A percentile compares a stretch with the other conserved stretches of the same genome.
phyloP scores from a whole-genome alignment of 768 basidiomycete genomes.

The Gyrodon lividus region DNA sequence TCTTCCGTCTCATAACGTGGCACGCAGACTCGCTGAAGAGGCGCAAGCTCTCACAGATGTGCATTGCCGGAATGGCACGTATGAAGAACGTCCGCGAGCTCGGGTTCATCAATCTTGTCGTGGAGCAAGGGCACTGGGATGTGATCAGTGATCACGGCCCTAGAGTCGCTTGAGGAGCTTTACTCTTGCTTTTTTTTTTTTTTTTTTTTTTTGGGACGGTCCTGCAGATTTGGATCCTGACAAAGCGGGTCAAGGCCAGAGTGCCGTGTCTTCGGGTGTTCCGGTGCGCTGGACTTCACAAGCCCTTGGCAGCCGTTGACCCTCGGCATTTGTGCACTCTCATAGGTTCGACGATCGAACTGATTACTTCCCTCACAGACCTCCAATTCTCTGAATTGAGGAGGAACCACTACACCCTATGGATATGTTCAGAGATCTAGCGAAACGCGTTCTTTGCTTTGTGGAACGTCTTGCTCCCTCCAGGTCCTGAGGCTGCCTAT shows the following conservation, averaged over 20 bases:
- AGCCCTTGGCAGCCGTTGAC: not conserved
- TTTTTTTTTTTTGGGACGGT: slow-evolving; percentile 3
- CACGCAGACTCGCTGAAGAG: too few relatives aligned
- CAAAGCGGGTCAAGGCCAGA: slow-evolving; percentile 1
- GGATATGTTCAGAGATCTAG: too few relatives aligned
- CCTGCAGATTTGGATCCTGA: not conserved
- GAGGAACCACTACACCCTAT: too few relatives aligned
- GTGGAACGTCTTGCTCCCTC: too few relatives aligned
- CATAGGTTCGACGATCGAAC: not conserved
- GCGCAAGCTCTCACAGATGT: not conserved
- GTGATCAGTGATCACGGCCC: slow-evolving; percentile 11
- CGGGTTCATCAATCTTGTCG: slow-evolving; percentile 6
- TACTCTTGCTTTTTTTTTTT: slow-evolving; percentile 11
- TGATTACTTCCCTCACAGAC: slow-evolving; percentile 2
- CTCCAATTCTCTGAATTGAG: too few relatives aligned
- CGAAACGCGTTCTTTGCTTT: not conserved
- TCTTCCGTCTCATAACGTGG: slow-evolving; percentile 16
- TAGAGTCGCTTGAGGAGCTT: slow-evolving; percentile 16
- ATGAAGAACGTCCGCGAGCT: slow-evolving; percentile 21
- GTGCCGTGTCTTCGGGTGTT: slow-evolving; percentile 5
- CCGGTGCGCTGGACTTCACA: not conserved
- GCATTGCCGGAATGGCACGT: slow-evolving; percentile 4
- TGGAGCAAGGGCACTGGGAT: slow-evolving; percentile 16
- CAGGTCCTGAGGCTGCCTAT: too few relatives aligned
- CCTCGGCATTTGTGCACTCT: not conserved